These are phyloP conservation scores for Penicillium goetzii DNA, from an alignment of 495 filamentous ascomycete genomes.

Conservation along the genomic window DNA sequence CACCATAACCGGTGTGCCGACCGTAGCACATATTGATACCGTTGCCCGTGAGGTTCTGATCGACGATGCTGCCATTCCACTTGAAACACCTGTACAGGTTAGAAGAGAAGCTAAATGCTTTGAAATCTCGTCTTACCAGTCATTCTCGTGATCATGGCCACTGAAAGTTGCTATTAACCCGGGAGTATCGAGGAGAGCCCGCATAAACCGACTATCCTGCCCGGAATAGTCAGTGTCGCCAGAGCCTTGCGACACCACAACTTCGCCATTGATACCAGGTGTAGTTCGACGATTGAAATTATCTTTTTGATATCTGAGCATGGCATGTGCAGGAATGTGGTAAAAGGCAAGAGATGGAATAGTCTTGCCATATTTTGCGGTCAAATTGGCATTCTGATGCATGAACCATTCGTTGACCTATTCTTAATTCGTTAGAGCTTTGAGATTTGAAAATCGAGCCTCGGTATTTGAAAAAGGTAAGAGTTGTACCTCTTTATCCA, in stretches of 20 bases:
- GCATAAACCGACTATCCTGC: constrained; percentile 68
- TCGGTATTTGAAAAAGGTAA: not conserved
- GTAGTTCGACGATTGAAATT: constrained; percentile 44
- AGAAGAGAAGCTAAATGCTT: not conserved
- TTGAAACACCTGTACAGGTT: constrained; percentile 40
- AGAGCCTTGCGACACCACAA: constrained; percentile 31
- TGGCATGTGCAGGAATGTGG: constrained; percentile 69
- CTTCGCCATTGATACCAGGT: constrained; percentile 70
- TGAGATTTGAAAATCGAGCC: not conserved
- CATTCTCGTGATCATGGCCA: constrained; percentile 73
- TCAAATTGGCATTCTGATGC: constrained; percentile 48
- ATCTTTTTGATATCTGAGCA: constrained; percentile 54
- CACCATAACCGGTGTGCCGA: constrained; percentile 72
- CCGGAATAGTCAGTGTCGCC: constrained; percentile 39
- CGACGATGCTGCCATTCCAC: constrained; percentile 37
- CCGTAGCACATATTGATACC: constrained; percentile 65
- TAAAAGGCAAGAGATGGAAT: constrained; percentile 73
- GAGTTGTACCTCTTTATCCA: constrained; percentile 34
- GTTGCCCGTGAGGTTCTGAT: constrained; percentile 41
- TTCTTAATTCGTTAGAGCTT: not conserved
- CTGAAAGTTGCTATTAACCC: constrained; percentile 66
- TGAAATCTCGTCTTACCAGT: constrained; percentile 53
- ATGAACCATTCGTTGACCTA: constrained; percentile 66
- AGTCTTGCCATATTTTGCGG: constrained; percentile 36
- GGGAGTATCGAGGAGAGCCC: constrained; percentile 56